phyloP scores from a whole-genome alignment of 2,329 filamentous ascomycete genomes.

The Colletotrichum tropicale region DNA sequence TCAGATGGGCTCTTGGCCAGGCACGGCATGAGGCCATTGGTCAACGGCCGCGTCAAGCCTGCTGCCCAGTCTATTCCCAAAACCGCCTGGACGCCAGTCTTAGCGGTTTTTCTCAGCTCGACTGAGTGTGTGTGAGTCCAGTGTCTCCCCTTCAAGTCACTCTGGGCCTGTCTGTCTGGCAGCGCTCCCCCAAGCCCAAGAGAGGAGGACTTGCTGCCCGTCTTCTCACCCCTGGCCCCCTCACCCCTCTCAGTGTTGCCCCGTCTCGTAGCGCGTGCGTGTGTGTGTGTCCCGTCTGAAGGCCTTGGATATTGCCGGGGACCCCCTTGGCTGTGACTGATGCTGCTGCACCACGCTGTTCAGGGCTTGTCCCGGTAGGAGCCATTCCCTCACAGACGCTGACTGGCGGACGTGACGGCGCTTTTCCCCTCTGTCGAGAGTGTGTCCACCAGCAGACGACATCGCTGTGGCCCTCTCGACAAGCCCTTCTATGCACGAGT shows the following conservation, averaged over 20 bases:
- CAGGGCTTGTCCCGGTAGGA: background rate
- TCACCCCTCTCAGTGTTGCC: background rate
- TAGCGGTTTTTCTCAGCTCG: background rate
- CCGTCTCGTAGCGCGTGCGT: background rate
- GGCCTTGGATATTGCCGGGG: background rate
- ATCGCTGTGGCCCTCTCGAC: background rate
- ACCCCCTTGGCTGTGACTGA: background rate
- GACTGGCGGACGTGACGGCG: background rate
- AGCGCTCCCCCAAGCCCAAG: background rate
- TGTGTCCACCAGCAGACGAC: background rate
- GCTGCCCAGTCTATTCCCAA: slow-evolving; percentile 4
- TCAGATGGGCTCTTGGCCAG: background rate
- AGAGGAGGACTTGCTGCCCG: background rate
- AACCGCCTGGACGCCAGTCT: background rate
- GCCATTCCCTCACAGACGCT: background rate
- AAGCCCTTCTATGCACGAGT: background rate
- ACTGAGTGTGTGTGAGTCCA: background rate
- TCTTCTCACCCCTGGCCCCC: background rate
- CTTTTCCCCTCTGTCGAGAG: background rate
- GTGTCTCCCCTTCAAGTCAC: background rate
- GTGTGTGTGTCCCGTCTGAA: background rate
- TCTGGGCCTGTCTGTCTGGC: background rate
- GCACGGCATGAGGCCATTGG: slow-evolving; percentile 15
- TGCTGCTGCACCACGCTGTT: background rate
- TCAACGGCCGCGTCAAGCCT: background rate